Base-by-base conservation (phyloP, 768 basidiomycete genomes). In the Lanmaoa rubissima region DNA sequence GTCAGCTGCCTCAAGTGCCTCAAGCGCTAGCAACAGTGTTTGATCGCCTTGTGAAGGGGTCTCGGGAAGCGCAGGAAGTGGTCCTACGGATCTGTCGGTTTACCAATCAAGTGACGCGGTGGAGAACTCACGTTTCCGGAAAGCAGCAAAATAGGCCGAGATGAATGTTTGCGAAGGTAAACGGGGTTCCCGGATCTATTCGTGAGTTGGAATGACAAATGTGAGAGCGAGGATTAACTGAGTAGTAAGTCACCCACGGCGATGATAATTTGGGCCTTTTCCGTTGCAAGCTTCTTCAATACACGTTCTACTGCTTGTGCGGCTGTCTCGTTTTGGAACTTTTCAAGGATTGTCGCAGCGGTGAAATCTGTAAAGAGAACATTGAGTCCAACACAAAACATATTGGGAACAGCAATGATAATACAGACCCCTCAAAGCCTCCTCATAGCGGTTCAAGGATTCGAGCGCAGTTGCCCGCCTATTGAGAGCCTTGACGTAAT, bases 91-190 rank as follows among this genome's bases (percentile, higher is more conserved):
- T 17, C 1, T 6, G 41, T 64, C 47, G 58, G 48, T 42, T 34
- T n/a, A 54, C 36, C 19, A 9, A 51, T 40, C 16, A 13, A n/a
- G 55, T 46, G 50, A 9, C n/a, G 46, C n/a, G 10, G 17, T 41
- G 21, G 57, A 44, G 40, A 19, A 48, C 89, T 62, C 64, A 91
- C 93, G 87, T 54, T 87, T 78, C 61, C 97, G 86, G 88, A 98
- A 98, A 10, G 97, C 97, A 57, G 93, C 88, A 69, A 98, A 94
- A 77, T 98, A 99, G 1, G 96, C 91, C 13, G 89, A 87, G 62
- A 97, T 88, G 74, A 99, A 97, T 0, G 92, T 93, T 61, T 83
- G 82, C 14, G 93, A 93, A 7, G 96, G 96, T 28, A 98, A 77
- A 54, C 87, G 83, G 1, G 87, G 87, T 74, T 90, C 88, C 36